phyloP scores from a whole-genome alignment of 257 asterid species.

The Cruciata laevipes region DNA sequence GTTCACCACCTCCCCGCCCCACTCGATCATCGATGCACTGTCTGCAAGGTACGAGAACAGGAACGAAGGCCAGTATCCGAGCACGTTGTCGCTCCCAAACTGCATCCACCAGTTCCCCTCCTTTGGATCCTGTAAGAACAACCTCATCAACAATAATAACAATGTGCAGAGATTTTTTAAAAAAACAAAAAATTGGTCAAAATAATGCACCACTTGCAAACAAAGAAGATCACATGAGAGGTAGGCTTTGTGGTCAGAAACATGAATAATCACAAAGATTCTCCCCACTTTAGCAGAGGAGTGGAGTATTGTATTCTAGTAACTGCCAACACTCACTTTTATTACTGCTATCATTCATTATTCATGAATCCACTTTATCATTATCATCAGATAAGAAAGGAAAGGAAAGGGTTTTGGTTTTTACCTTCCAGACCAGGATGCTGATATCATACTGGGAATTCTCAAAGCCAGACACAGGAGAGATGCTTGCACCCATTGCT shows the following conservation, averaged over 20 bases:
- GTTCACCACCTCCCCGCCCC: slow-evolving; percentile 92
- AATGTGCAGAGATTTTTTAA: neutral
- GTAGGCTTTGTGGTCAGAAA: slow-evolving; percentile 12
- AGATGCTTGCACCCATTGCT: slow-evolving; percentile 98
- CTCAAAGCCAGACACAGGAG: slow-evolving; percentile 63
- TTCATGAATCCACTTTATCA: neutral
- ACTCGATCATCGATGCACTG: slow-evolving; percentile 81
- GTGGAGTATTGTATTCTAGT: slow-evolving; percentile 1
- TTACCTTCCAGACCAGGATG: slow-evolving; percentile 91
- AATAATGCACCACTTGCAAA: neutral
- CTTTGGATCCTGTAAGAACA: slow-evolving; percentile 78
- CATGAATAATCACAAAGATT: slow-evolving; percentile 27
- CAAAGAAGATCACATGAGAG: slow-evolving; percentile 2
- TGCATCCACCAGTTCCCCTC: slow-evolving; percentile 98
- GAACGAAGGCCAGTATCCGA: slow-evolving; percentile 94
- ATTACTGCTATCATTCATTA: slow-evolving; percentile 8
- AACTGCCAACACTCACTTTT: slow-evolving; percentile 8
- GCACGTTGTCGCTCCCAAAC: slow-evolving; percentile 64
- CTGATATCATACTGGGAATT: slow-evolving; percentile 76
- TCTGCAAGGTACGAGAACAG: slow-evolving; percentile 73
- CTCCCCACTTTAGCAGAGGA: slow-evolving; percentile 17
- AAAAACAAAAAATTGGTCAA: neutral
- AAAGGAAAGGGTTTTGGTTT: slow-evolving; percentile 25
- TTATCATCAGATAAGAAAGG: neutral
- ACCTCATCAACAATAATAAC: neutral